Conservation (phyloP, 257 asterid species). For the Lantana camara region DNA sequence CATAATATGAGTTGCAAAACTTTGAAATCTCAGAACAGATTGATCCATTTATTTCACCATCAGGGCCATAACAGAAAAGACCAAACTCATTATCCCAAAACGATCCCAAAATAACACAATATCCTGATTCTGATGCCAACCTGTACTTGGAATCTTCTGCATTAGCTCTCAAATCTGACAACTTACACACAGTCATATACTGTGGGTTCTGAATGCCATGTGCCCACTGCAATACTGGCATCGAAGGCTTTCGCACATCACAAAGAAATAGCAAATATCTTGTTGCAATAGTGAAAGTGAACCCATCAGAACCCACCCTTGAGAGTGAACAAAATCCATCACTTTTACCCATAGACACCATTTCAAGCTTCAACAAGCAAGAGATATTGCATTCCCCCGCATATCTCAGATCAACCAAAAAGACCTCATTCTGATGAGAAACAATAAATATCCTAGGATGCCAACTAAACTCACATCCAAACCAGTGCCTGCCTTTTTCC, state of each 20-base stretch:
- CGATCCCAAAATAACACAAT: conserved; percentile 79
- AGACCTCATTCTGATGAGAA: conserved; percentile 50
- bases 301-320: conserved; percentile 53
- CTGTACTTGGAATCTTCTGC: conserved; percentile 40
- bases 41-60: conserved; percentile 26
- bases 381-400: conserved; percentile 33
- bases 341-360: conserved; percentile 36
- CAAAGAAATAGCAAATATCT: conserved; percentile 55
- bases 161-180: conserved; percentile 64
- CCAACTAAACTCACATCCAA: conserved; percentile 76
- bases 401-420: conserved; percentile 65
- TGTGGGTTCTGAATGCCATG: conserved; percentile 62
- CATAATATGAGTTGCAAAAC: conserved; percentile 44
- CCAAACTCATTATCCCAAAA: conserved; percentile 71
- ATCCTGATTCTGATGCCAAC: conserved; percentile 73
- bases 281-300: conserved; percentile 54
- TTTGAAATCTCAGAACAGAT: conserved; percentile 42
- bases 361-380: conserved; percentile 62
- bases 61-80: conserved; percentile 72
- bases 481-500: conserved; percentile 41
- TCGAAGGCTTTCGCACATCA: conserved; percentile 61
- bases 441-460: conserved; percentile 66
- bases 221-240: conserved; percentile 65
- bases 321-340: conserved; percentile 66
- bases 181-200: conserved; percentile 45